phyloP scores from a whole-genome alignment of 257 asterid genomes.

The Perilla frutescens region DNA sequence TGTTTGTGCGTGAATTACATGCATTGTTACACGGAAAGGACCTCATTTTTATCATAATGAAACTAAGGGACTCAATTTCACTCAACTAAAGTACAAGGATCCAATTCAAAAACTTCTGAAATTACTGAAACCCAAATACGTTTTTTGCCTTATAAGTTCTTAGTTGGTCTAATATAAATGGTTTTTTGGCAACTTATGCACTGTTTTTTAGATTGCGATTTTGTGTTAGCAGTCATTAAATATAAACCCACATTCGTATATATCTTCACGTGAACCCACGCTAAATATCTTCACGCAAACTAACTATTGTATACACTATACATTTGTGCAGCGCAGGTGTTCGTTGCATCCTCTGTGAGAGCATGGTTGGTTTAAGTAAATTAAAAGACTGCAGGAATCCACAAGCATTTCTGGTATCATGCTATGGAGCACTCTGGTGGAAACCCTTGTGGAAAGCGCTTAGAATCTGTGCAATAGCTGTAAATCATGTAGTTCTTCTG shows the following conservation, averaged over 20 bases:
- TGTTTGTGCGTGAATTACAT: no score
- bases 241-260: conserved; percentile 3
- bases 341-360: neutral
- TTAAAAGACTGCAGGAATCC: neutral
- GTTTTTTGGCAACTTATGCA: neutral
- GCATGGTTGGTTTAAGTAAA: neutral
- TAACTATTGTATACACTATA: no score
- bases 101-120: no score
- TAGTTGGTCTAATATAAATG: neutral
- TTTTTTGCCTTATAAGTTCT: neutral
- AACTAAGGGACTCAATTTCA: no score
- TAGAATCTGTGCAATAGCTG: conserved; percentile 52
- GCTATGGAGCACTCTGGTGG: conserved; percentile 50
- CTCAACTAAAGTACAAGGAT: no score
- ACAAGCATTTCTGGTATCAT: conserved; percentile 23
- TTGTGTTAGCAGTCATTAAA: neutral
- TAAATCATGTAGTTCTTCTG: conserved; percentile 57
- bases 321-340: neutral
- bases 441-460: conserved; percentile 54
- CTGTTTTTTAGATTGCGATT: neutral
- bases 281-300: no score
- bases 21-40: no score
- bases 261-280: neutral
- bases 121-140: no score
- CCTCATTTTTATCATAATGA: no score